Evolutionary conservation across 169 alveolate species (phyloP).

Genomic region (Eimeria sp.): DNA sequence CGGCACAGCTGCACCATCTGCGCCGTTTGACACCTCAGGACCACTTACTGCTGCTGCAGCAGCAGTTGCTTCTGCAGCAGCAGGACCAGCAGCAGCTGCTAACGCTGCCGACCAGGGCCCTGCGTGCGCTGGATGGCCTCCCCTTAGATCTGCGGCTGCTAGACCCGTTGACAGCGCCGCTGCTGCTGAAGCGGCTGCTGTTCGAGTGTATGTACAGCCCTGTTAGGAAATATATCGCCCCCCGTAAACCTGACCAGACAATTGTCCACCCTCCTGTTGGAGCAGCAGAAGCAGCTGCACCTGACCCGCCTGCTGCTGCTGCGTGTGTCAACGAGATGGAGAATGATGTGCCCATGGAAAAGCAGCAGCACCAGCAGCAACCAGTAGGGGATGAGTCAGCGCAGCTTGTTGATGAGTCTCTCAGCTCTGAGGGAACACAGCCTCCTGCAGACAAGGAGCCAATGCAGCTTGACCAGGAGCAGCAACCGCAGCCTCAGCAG

Average conservation of each 20-base stretch:
- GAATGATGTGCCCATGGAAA: neutral
- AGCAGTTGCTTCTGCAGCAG: slow-evolving; percentile 20
- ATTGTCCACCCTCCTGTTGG: neutral
- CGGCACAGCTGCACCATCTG: slow-evolving; percentile 37
- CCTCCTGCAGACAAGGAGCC: neutral
- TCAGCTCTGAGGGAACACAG: neutral
- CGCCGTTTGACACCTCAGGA: slow-evolving; percentile 22
- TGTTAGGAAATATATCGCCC: slow-evolving; percentile 34
- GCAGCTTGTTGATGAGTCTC: neutral
- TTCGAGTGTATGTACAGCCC: slow-evolving; percentile 81
- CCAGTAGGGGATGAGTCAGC: neutral
- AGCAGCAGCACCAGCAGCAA: slow-evolving; percentile 38
- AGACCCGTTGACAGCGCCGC: slow-evolving; percentile 69
- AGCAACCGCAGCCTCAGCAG: neutral
- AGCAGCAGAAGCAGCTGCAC: slow-evolving; percentile 31
- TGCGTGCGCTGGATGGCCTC: slow-evolving; percentile 56
- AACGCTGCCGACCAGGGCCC: neutral
- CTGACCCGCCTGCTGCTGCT: neutral
- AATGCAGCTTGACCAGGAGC: neutral
- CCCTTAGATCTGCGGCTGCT: slow-evolving; percentile 74
- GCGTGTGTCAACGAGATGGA: neutral
- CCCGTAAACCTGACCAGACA: neutral
- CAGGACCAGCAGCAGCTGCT: neutral
- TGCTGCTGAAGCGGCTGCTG: slow-evolving; percentile 76
- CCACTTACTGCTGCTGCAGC: slow-evolving; percentile 1